Conservation (phyloP, 2,329 filamentous ascomycete genomes). For the Ceratocystis alfenasii region DNA sequence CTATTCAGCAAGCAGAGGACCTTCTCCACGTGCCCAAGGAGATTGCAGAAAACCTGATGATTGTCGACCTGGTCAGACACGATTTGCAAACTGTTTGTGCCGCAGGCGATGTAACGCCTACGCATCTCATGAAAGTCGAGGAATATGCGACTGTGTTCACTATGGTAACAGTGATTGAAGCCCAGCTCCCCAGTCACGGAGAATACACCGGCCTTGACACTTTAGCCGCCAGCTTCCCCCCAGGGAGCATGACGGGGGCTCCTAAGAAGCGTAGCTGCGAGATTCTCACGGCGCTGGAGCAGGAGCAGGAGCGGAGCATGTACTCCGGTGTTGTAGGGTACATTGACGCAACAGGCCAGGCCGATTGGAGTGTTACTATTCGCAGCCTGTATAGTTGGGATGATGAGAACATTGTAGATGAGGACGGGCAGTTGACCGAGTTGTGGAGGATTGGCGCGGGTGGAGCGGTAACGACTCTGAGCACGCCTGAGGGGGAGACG, state of each 20-base stretch:
- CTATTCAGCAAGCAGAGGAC: constrained; percentile 56
- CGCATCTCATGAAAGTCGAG: constrained; percentile 72
- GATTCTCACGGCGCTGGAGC: constrained; percentile 60
- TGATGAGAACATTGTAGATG: constrained; percentile 37
- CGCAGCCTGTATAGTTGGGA: constrained; percentile 66
- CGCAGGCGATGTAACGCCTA: constrained; percentile 58
- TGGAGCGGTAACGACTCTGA: constrained; percentile 77
- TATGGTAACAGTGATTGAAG: constrained; percentile 80
- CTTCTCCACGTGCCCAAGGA: constrained; percentile 77
- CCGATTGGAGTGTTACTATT: constrained; percentile 87
- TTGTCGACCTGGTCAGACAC: constrained; percentile 90
- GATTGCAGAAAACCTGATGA: constrained; percentile 94
- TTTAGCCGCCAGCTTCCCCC: constrained; percentile 65
- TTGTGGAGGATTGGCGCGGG: constrained; percentile 80
- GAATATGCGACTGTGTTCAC: constrained; percentile 86
- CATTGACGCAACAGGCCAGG: constrained; percentile 70
- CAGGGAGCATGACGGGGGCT: constrained; percentile 92
- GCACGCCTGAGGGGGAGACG: constrained; percentile 66
- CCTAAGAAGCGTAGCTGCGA: constrained; percentile 90
- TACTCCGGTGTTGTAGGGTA: constrained; percentile 89
- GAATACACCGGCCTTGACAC: constrained; percentile 57
- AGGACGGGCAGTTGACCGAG: constrained; percentile 34
- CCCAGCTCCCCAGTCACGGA: constrained; percentile 37
- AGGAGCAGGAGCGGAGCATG: constrained; percentile 50
- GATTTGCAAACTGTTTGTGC: constrained; percentile 80